Evolutionary conservation across 768 basidiomycete species (phyloP).

Genomic region (Gymnopilus junonius): DNA sequence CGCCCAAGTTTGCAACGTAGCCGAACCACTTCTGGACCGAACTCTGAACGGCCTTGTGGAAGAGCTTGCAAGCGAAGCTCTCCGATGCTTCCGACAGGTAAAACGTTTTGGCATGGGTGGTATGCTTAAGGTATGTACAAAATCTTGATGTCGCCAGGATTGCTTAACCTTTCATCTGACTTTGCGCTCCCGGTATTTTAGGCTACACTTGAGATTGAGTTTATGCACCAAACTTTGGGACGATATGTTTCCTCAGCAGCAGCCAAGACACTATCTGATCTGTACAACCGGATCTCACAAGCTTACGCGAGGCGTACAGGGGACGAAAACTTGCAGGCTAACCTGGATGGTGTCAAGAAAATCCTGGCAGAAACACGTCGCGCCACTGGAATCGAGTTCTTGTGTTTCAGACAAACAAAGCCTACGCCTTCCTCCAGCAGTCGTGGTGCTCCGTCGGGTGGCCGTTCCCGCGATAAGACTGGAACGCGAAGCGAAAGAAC

Average conservation of each 20-base stretch:
- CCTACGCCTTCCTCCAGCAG: conserved; percentile 36
- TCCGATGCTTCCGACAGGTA: conserved; percentile 86
- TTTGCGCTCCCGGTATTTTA: conserved; percentile 33
- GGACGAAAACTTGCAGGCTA: conserved; percentile 83
- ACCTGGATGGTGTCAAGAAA: conserved; percentile 91
- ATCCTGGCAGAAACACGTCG: conserved; percentile 86
- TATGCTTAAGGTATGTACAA: conserved; percentile 92
- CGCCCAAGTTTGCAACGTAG: conserved; percentile 83
- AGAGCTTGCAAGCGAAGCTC: conserved; percentile 80
- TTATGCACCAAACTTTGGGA: conserved; percentile 94
- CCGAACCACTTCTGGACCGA: conserved; percentile 82
- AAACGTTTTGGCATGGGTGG: conserved; percentile 97
- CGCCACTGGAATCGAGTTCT: conserved; percentile 92
- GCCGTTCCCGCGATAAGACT: conserved; percentile 33
- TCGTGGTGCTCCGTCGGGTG: conserved; percentile 22
- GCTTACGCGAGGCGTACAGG: conserved; percentile 87
- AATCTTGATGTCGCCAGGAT: neutral
- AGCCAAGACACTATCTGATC: conserved; percentile 83
- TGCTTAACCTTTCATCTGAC: conserved; percentile 2
- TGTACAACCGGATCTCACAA: conserved; percentile 94
- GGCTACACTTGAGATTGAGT: conserved; percentile 99
- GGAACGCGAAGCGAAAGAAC: conserved; percentile 23
- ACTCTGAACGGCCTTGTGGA: conserved; percentile 81
- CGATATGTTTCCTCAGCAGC: conserved; percentile 85
- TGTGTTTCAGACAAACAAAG: conserved; percentile 88